phyloP scores from a whole-genome alignment of 306 rosid genomes.

The Corylus americana region DNA sequence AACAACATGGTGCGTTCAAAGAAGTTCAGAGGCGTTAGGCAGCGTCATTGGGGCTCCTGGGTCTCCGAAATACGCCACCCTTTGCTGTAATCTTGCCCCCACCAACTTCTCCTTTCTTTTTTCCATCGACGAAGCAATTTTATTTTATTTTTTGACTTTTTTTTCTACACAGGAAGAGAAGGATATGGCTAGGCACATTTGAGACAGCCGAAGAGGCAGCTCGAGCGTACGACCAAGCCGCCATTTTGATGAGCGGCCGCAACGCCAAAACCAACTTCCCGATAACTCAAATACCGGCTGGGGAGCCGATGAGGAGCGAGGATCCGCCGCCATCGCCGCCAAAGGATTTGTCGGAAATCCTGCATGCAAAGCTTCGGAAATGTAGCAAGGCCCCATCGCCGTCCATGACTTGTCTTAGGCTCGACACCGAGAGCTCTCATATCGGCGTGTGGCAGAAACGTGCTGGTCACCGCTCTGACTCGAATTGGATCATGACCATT shows the following conservation, averaged over 20 bases:
- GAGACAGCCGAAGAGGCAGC: conserved; percentile 58
- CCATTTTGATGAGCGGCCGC: conserved; percentile 48
- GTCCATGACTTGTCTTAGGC: conserved; percentile 89
- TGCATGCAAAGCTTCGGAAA: conserved; percentile 79
- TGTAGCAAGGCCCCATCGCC: conserved; percentile 69
- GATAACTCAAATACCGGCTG: conserved; percentile 37
- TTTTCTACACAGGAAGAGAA: conserved; percentile 25
- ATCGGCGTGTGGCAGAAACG: conserved; percentile 94
- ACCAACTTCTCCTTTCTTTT: neutral
- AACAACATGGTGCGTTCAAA: conserved; percentile 38
- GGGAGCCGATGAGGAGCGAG: conserved; percentile 24
- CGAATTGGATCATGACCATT: conserved; percentile 81
- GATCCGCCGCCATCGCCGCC: conserved; percentile 21
- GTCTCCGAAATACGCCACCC: conserved; percentile 62
- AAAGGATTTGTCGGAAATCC: conserved; percentile 63
- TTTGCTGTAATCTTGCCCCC: conserved; percentile 36
- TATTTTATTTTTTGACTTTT: neutral
- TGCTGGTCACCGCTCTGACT: conserved; percentile 61
- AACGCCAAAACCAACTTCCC: conserved; percentile 58
- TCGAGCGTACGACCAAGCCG: conserved; percentile 47
- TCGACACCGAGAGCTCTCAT: conserved; percentile 78
- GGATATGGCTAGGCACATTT: conserved; percentile 61
- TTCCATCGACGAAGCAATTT: neutral
- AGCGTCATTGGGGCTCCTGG: conserved; percentile 63
- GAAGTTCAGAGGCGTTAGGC: conserved; percentile 61